These are phyloP conservation scores for Leptoxyphium fumago DNA, from an alignment of 2,329 filamentous ascomycete species.

Conservation along the genomic window DNA sequence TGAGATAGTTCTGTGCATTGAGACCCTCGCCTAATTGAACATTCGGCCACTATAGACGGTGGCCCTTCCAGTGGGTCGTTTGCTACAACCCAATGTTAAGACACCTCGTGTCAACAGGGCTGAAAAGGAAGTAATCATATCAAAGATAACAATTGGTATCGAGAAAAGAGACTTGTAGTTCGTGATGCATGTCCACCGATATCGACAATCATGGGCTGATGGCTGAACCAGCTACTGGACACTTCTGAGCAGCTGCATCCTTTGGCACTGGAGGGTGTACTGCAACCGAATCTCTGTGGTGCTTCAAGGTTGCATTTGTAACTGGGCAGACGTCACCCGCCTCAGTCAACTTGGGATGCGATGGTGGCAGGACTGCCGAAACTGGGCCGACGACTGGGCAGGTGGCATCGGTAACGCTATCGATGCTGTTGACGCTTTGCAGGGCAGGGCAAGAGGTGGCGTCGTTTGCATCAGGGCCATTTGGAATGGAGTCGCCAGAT, in stretches of 20 bases:
- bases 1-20: not conserved
- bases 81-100: too few species aligned
- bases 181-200: too few species aligned
- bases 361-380: constrained; percentile 24
- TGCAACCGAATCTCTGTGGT: constrained; percentile 29
- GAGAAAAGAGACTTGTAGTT: too few species aligned
- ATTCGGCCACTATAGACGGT: too few species aligned
- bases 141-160: too few species aligned
- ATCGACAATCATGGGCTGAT: not conserved
- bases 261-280: constrained; percentile 26
- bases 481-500: constrained; percentile 11
- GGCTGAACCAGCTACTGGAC: constrained; percentile 25
- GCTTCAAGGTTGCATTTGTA: constrained; percentile 29
- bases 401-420: constrained; percentile 27
- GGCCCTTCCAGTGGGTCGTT: too few species aligned
- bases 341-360: constrained; percentile 26
- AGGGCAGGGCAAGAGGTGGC: constrained; percentile 26
- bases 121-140: too few species aligned
- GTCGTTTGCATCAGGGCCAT: constrained; percentile 6
- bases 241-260: constrained; percentile 23
- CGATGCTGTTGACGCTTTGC: constrained; percentile 23
- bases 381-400: constrained; percentile 29
- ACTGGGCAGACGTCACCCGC: constrained; percentile 25
- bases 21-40: too few species aligned
- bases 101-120: too few species aligned